Conservation (phyloP, 1,284 basidiomycete species). For the Ustilago nuda region DNA sequence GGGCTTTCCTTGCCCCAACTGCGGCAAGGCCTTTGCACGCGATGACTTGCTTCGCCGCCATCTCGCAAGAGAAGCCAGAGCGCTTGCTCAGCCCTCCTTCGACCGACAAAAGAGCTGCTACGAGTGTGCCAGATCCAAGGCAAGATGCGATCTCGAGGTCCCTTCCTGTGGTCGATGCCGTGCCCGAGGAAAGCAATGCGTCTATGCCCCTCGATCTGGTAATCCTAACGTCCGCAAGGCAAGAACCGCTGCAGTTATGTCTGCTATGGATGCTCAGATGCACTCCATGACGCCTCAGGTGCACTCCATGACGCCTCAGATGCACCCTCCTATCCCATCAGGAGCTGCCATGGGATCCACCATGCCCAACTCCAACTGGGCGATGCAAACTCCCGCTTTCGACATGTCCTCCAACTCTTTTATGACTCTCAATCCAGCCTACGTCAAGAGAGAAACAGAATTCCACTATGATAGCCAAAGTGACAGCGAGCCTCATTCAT, state of each 20-base stretch:
- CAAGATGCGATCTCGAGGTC: constrained; percentile 63
- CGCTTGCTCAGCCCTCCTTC: constrained; percentile 54
- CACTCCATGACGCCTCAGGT: constrained; percentile 31
- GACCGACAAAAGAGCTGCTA: constrained; percentile 64
- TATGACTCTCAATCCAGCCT: constrained; percentile 32
- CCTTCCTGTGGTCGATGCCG: constrained; percentile 62
- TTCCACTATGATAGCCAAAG: constrained; percentile 50
- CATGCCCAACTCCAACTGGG: constrained; percentile 32
- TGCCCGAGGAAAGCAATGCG: constrained; percentile 57
- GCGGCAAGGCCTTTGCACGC: constrained; percentile 58
- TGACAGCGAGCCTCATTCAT: constrained; percentile 42
- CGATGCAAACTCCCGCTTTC: constrained; percentile 28
- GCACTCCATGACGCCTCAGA: constrained; percentile 26
- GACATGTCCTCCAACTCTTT: constrained; percentile 24
- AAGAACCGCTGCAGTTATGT: constrained; percentile 26
- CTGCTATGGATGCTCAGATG: constrained; percentile 24
- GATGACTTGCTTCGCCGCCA: constrained; percentile 58
- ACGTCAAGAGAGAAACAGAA: constrained; percentile 40
- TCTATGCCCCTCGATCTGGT: constrained; percentile 60
- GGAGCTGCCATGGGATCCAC: constrained; percentile 18
- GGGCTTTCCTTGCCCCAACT: constrained; percentile 55
- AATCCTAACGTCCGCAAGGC: constrained; percentile 61
- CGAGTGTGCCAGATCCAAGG: constrained; percentile 61
- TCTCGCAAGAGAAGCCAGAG: constrained; percentile 56
- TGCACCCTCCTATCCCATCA: constrained; percentile 11